A percentile compares a stretch with the other conserved stretches of the same genome.
Conservation (phyloP, 1,139 yeast genomes). For the Kurtzmaniella quercitrusa region DNA sequence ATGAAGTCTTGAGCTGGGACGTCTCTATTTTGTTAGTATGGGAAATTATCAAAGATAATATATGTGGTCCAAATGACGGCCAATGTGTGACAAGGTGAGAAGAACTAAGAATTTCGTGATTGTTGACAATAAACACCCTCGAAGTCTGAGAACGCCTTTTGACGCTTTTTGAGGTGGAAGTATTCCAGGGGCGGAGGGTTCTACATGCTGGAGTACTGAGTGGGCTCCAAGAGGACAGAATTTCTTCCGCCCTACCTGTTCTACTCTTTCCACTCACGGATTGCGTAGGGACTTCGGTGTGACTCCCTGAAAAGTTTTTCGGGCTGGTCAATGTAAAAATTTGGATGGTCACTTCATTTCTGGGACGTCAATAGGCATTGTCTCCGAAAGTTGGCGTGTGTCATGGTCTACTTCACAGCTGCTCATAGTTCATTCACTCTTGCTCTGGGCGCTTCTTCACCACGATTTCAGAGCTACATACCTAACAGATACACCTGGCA, state of each 20-base stretch:
- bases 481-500: slow-evolving; percentile 99
- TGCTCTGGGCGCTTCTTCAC: not conserved
- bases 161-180: not conserved
- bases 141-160: not conserved
- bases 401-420: not conserved
- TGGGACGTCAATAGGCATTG: not conserved
- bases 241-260: not conserved
- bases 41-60: not conserved
- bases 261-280: not conserved
- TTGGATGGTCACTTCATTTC: not conserved
- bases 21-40: slow-evolving; percentile 56
- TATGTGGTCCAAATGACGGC: not conserved
- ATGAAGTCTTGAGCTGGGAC: slow-evolving; percentile 99
- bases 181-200: not conserved
- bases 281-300: not conserved
- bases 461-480: slow-evolving; percentile 43
- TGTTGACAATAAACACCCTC: too few relatives aligned
- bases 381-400: not conserved
- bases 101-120: too few relatives aligned
- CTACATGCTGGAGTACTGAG: not conserved
- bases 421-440: not conserved
- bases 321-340: not conserved
- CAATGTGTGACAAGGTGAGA: not conserved
- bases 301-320: not conserved
- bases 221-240: not conserved